Conservation (phyloP, 257 asterid species). For the Gentiana macrophylla region DNA sequence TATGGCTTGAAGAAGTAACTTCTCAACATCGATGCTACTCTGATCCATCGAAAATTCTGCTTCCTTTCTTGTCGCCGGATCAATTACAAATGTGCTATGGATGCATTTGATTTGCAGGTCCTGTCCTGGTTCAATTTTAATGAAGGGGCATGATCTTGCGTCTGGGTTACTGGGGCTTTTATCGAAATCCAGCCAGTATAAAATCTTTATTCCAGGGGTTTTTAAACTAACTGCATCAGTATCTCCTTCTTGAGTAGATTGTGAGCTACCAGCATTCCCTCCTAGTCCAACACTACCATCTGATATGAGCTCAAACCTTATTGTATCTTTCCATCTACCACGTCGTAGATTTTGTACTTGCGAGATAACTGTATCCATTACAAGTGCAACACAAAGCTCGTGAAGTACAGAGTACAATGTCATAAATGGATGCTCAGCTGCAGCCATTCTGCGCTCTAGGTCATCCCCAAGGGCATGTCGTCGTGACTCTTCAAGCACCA, state of each 20-base stretch:
- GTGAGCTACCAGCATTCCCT: constrained; percentile 34
- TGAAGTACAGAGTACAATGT: constrained; percentile 75
- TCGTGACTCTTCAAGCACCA: constrained; percentile 81
- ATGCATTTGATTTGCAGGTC: constrained; percentile 85
- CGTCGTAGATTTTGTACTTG: constrained; percentile 87
- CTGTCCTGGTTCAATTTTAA: constrained; percentile 85
- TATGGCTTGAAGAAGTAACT: constrained; percentile 80
- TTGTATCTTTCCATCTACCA: constrained; percentile 98
- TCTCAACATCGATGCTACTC: constrained; percentile 83
- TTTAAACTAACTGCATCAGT: constrained; percentile 60
- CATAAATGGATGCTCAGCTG: constrained; percentile 72
- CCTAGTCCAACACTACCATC: constrained; percentile 78
- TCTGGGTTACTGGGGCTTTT: constrained; percentile 56
- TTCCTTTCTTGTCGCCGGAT: constrained; percentile 75
- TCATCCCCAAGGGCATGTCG: constrained; percentile 97
- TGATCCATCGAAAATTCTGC: constrained; percentile 71
- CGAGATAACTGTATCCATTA: constrained; percentile 93
- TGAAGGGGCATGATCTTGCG: constrained; percentile 54
- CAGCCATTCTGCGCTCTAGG: constrained; percentile 98
- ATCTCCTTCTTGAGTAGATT: constrained; percentile 70
- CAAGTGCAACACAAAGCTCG: constrained; percentile 86
- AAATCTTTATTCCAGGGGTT: constrained; percentile 89
- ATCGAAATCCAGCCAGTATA: constrained; percentile 92
- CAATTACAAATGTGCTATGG: constrained; percentile 86
- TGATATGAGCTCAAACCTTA: constrained; percentile 90